phyloP scores from a whole-genome alignment of 495 filamentous ascomycete species.

The Aspergillus biplanus region DNA sequence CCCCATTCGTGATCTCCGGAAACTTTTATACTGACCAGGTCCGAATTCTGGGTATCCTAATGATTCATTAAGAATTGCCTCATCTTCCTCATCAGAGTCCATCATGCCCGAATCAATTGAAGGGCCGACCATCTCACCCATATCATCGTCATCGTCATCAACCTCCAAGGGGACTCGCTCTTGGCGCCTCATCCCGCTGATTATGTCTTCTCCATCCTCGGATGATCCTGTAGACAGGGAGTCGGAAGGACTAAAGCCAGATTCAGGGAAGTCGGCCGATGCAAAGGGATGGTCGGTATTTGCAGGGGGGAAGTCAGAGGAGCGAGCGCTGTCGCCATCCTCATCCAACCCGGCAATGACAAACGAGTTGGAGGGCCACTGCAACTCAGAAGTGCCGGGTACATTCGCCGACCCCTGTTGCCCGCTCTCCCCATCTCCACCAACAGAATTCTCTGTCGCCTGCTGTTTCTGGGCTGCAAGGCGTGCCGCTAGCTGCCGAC shows the following conservation, averaged over 20 bases:
- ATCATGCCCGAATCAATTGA: slow-evolving; percentile 40
- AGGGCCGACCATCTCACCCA: slow-evolving; percentile 54
- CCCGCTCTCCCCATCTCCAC: slow-evolving; percentile 28
- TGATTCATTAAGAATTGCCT: slow-evolving; percentile 54
- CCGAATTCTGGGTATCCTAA: slow-evolving; percentile 47
- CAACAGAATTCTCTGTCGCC: slow-evolving; percentile 37
- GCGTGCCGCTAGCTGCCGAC: slow-evolving; percentile 80
- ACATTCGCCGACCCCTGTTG: slow-evolving; percentile 13
- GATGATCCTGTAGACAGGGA: slow-evolving; percentile 47
- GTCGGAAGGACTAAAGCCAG: slow-evolving; percentile 49
- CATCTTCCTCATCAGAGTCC: slow-evolving; percentile 53
- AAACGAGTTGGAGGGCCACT: slow-evolving; percentile 49
- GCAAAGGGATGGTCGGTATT: slow-evolving; percentile 35
- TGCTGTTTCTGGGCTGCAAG: slow-evolving; percentile 79
- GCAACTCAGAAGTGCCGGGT: slow-evolving; percentile 30
- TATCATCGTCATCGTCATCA: slow-evolving; percentile 53
- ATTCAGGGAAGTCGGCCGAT: slow-evolving; percentile 43
- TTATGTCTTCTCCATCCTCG: slow-evolving; percentile 42
- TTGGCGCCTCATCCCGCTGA: slow-evolving; percentile 39
- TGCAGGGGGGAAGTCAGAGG: slow-evolving; percentile 38
- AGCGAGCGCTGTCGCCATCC: slow-evolving; percentile 47
- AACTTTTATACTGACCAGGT: slow-evolving; percentile 39
- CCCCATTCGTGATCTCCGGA: slow-evolving; percentile 36
- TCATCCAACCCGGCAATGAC: slow-evolving; percentile 49
- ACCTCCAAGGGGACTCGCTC: slow-evolving; percentile 51